Percentiles rank a stretch among this genome's conserved stretches.
phyloP scores from a whole-genome alignment of 768 basidiomycete genomes.

The Auricularia cornea region DNA sequence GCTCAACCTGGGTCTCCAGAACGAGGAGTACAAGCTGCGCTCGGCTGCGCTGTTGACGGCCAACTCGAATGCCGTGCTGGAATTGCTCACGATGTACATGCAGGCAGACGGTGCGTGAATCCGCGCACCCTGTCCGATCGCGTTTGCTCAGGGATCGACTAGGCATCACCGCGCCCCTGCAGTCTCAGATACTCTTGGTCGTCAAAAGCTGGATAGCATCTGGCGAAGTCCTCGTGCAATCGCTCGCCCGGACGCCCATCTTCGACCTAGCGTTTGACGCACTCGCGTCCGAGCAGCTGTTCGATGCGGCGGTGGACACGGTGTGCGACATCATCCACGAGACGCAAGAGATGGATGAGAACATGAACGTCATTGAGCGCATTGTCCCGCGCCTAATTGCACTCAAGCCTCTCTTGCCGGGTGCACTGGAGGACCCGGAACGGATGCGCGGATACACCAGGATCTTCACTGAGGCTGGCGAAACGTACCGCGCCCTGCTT shows the following conservation, averaged over 20 bases:
- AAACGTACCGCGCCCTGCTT: slow-evolving; percentile 85
- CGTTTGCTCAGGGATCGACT: not conserved
- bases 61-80: slow-evolving; percentile 64
- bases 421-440: slow-evolving; percentile 70
- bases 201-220: slow-evolving; percentile 81
- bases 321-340: slow-evolving; percentile 95
- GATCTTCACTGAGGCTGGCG: slow-evolving; percentile 95
- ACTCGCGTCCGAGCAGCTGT: slow-evolving; percentile 74
- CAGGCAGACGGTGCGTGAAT: slow-evolving; percentile 68
- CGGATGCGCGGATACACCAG: slow-evolving; percentile 83
- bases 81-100: slow-evolving; percentile 79
- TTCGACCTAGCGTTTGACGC: slow-evolving; percentile 81
- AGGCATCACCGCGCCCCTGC: slow-evolving; percentile 79
- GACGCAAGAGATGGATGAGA: slow-evolving; percentile 94
- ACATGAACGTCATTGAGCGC: slow-evolving; percentile 78
- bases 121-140: not conserved
- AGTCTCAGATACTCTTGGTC: slow-evolving; percentile 75
- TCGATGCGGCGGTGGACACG: slow-evolving; percentile 86
- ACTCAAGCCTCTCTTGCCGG: slow-evolving; percentile 52
- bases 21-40: slow-evolving; percentile 64
- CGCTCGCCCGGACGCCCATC: slow-evolving; percentile 67
- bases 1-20: slow-evolving; percentile 26
- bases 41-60: slow-evolving; percentile 52
- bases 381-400: slow-evolving; percentile 82
- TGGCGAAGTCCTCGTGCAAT: slow-evolving; percentile 64